Evolutionary conservation across 192 early-diverging fungal genomes (phyloP).

Genomic region (Haplosporangium gracile): DNA sequence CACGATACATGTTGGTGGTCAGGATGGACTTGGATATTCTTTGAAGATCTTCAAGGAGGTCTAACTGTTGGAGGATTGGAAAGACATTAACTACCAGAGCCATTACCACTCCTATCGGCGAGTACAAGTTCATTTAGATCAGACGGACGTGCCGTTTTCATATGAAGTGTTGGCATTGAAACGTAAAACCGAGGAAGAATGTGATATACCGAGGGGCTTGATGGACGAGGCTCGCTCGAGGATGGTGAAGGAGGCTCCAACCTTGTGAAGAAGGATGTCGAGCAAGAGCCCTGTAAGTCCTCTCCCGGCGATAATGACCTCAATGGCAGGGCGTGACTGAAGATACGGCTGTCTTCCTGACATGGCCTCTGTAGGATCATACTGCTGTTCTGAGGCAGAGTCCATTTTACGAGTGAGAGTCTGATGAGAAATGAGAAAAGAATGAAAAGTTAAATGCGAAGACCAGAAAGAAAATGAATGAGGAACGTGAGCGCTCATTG

Average conservation of each 20-base stretch:
- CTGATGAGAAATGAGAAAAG: background rate
- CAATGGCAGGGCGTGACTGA: background rate
- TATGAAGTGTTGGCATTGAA: background rate
- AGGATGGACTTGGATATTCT: background rate
- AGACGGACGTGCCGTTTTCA: background rate
- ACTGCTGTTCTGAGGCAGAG: background rate
- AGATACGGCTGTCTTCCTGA: background rate
- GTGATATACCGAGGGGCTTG: background rate
- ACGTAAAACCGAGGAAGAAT: background rate
- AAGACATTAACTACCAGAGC: background rate
- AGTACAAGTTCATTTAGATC: background rate
- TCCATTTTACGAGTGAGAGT: background rate
- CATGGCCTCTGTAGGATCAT: background rate
- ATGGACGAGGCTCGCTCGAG: constrained; percentile 17
- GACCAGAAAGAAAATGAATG: background rate
- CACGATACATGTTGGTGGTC: background rate
- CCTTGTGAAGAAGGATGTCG: background rate
- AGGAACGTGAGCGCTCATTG: background rate
- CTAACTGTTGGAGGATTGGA: background rate
- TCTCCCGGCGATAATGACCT: constrained; percentile 31
- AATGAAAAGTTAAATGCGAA: constrained; percentile 3
- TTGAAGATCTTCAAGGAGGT: background rate
- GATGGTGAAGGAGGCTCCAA: constrained; percentile 17
- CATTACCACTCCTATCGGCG: background rate
- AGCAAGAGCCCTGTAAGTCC: constrained; percentile 17